Conservation (phyloP, 2,329 filamentous ascomycete genomes). For the Fusarium fujikuroi region DNA sequence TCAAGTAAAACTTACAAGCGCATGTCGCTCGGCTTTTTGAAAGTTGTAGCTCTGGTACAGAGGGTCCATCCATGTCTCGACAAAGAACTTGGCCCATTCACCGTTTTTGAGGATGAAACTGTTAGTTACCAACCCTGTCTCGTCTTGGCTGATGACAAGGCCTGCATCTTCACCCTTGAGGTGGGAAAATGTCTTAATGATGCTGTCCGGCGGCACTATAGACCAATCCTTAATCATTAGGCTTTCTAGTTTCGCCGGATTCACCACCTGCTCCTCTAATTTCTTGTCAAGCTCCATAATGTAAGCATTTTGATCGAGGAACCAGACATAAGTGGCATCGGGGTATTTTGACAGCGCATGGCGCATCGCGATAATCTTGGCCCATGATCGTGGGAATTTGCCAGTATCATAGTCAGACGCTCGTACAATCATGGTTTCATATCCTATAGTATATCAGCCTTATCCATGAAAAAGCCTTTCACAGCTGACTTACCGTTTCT, state of each 20-base stretch:
- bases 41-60: conserved; percentile 96
- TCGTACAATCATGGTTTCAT: conserved; percentile 84
- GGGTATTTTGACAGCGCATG: conserved; percentile 87
- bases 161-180: conserved; percentile 82
- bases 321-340: conserved; percentile 84
- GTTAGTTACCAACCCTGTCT: conserved; percentile 77
- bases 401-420: conserved; percentile 79
- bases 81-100: conserved; percentile 91
- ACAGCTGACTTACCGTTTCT: conserved; percentile 75
- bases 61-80: conserved; percentile 97
- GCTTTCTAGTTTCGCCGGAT: conserved; percentile 72
- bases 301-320: conserved; percentile 83
- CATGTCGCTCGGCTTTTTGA: conserved; percentile 91
- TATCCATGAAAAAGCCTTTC: background rate
- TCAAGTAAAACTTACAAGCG: conserved; percentile 70
- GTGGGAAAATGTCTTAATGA: conserved; percentile 92
- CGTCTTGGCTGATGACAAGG: conserved; percentile 86
- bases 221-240: conserved; percentile 87
- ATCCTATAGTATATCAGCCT: conserved; percentile 68
- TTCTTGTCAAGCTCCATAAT: conserved; percentile 85
- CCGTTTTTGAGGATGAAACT: conserved; percentile 86
- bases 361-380: conserved; percentile 84
- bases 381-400: conserved; percentile 72
- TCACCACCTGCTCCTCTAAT: conserved; percentile 77
- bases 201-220: conserved; percentile 93